Percentiles rank a stretch among this genome's conserved stretches.
phyloP scores from a whole-genome alignment of 345 rosid species.

The Raphanus raphanistrum region DNA sequence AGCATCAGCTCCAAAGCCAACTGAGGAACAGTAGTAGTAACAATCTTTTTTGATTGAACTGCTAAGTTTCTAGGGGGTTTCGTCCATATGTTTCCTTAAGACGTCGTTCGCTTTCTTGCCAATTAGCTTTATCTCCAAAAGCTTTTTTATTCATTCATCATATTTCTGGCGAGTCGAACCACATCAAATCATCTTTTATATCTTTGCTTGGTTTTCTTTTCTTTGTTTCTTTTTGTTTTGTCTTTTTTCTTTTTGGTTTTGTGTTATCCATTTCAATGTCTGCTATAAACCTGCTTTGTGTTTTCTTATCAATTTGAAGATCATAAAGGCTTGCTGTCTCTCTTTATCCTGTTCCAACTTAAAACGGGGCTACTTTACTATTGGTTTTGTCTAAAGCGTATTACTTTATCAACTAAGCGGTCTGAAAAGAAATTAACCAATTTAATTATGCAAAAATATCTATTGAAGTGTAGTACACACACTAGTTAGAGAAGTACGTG shows the following conservation, averaged over 20 bases:
- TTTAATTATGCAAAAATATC: constrained; percentile 8
- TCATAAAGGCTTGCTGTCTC: constrained; percentile 22
- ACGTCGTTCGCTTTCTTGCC: constrained; percentile 3
- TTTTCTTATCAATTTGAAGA: constrained; percentile 38
- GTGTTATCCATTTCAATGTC: constrained; percentile 25
- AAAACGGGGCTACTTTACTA: not conserved
- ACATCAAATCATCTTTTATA: constrained; percentile 5
- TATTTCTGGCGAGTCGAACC: constrained; percentile 29
- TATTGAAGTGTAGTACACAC: not conserved
- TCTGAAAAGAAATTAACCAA: not conserved
- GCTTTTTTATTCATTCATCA: constrained; percentile 20
- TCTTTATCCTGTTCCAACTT: constrained; percentile 4
- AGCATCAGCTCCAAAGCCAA: constrained; percentile 61
- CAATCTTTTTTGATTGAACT: constrained; percentile 16
- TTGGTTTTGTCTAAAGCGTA: constrained; percentile 14
- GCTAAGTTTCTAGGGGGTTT: constrained; percentile 30
- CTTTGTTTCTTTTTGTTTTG: not conserved
- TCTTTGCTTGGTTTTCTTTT: constrained; percentile 22
- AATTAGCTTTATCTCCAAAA: not conserved
- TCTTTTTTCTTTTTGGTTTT: not conserved
- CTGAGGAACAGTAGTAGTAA: constrained; percentile 72
- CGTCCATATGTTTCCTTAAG: constrained; percentile 27
- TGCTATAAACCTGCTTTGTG: constrained; percentile 28
- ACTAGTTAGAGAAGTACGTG: not conserved
- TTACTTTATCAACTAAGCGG: not conserved